Evolutionary conservation across 371 early-diverging fungal genomes (phyloP).

Genomic region (Apophysomyces elegans): DNA sequence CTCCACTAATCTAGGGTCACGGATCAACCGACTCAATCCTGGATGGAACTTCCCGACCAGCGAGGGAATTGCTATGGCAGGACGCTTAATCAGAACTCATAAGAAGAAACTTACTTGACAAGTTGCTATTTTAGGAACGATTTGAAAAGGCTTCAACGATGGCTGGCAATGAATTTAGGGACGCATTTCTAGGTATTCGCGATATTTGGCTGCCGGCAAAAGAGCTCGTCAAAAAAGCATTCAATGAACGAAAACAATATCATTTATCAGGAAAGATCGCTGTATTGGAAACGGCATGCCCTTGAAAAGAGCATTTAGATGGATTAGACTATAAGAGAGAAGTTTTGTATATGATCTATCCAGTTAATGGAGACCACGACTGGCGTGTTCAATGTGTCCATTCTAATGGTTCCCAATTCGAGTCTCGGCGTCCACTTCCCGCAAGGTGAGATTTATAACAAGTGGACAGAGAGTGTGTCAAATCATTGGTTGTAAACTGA

Average conservation of each 20-base stretch:
- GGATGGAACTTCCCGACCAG: constrained; percentile 10
- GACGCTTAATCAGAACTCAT: no score
- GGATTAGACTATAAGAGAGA: not conserved
- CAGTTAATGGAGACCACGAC: not conserved
- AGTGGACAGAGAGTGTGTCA: not conserved
- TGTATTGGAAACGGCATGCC: constrained; percentile 5
- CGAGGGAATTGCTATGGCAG: not conserved
- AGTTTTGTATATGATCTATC: not conserved
- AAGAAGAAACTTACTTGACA: not conserved
- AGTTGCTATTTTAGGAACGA: constrained; percentile 2
- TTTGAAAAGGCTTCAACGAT: constrained; percentile 14
- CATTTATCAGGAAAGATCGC: constrained; percentile 13
- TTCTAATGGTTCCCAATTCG: not conserved
- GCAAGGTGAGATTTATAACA: not conserved
- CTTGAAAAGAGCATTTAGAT: constrained; percentile 13
- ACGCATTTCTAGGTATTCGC: not conserved
- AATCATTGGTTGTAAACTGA: not conserved
- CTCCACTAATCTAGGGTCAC: constrained; percentile 1
- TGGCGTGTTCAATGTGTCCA: not conserved
- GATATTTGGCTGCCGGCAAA: constrained; percentile 11
- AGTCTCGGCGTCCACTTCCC: not conserved
- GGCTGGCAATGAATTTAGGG: constrained; percentile 12
- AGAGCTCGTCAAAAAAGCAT: constrained; percentile 2
- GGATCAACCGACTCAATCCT: constrained; percentile 14
- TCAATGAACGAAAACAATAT: constrained; percentile 3